Evolutionary conservation across 805 yeast species (phyloP), one percentile per base, ranked within the genome.

Genomic region (Myxozyma mucilagina): DNA sequence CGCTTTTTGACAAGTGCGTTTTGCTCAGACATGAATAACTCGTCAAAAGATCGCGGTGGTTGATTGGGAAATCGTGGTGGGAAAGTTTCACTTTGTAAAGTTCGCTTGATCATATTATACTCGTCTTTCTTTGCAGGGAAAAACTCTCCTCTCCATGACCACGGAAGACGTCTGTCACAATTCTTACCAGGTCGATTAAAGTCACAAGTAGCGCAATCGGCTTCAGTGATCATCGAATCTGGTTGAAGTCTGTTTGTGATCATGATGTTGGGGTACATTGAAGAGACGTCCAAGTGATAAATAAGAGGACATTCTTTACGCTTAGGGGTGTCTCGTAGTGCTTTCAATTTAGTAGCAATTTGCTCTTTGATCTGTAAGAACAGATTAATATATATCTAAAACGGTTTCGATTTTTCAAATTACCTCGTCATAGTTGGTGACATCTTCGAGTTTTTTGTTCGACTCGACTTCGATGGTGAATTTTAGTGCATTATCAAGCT

Each of bases 231-330:
- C 90, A 94, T 93, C 3, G 98, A 92, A 75, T 94, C 99, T 0
- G 99, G 99, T 73, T 94, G 99, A 56, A 94, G 79, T 71, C 99
- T 84, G 75, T 94, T 94, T 0, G 98, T 89, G 6, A 97, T 90
- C 98, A 94, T 94, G 72, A 94, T 94, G 71, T 94, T 94, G 5
- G 99, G 99, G 71, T 94, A 94, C 99, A 94, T 94, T 0, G 99
- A 94, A 0, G 99, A 97, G 53, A 94, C 99, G 78, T 94, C 99
- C 41, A 96, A 97, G 71, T 94, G 99, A 70, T 96, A 94, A 65
- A 94, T 94, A 50, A 89, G 78, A 0, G 99, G 99, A 10, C 78
- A 77, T 69, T 94, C 98, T 11, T 73, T 72, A 67, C 97, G 79
- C 41, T 79, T 79, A 0, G 93, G 92, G 42, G 80, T 80, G 1